phyloP scores from a whole-genome alignment of 495 filamentous ascomycete genomes.

The Xylaria sp. region DNA sequence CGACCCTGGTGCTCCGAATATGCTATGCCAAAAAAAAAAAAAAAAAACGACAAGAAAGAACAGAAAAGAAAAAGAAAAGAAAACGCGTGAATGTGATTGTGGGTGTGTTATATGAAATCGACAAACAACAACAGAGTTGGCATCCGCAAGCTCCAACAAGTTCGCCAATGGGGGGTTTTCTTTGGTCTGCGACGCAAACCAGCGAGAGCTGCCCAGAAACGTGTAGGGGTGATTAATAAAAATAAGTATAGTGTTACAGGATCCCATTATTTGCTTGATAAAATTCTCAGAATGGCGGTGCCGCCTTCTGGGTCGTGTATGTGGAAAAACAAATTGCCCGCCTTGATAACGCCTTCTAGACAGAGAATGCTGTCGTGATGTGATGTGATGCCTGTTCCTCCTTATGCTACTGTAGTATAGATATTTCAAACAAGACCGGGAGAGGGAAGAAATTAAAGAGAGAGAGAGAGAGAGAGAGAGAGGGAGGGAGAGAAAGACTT shows the following conservation, averaged over 20 bases:
- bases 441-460: neutral
- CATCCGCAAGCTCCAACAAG: neutral
- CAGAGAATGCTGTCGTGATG: neutral
- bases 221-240: neutral
- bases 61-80: neutral
- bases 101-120: neutral
- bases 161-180: neutral
- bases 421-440: neutral
- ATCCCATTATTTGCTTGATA: neutral
- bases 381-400: neutral
- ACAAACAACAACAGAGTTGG: neutral
- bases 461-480: too few species aligned
- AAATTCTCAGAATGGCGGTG: neutral
- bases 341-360: conserved; percentile 13
- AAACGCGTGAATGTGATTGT: neutral
- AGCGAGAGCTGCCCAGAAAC: neutral
- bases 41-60: neutral
- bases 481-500: too few species aligned
- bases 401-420: neutral
- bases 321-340: neutral
- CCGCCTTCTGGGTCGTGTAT: neutral
- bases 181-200: neutral
- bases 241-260: neutral
- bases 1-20: neutral
- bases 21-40: neutral